A percentile compares a stretch with the other conserved stretches of the same genome.
phyloP scores from a whole-genome alignment of 2,329 filamentous ascomycete genomes.

The Coniella lustricola region DNA sequence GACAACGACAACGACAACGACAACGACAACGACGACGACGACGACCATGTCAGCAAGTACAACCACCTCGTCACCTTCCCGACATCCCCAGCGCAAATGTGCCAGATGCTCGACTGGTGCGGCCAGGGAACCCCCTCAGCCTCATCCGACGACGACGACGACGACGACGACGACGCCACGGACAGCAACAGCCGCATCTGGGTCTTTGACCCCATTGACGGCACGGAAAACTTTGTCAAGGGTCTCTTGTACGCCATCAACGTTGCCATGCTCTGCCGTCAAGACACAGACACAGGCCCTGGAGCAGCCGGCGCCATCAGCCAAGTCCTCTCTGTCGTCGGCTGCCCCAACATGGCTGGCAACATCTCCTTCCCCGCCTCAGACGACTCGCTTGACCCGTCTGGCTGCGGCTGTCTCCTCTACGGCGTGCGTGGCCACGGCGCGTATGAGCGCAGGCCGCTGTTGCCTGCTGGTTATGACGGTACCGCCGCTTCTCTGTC shows the following conservation, averaged over 20 bases:
- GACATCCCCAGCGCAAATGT: slow-evolving; percentile 37
- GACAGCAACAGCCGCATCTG: slow-evolving; percentile 39
- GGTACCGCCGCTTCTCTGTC: too few species aligned
- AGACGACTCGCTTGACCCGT: slow-evolving; percentile 38
- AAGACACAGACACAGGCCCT: too few species aligned
- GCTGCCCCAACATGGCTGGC: slow-evolving; percentile 31
- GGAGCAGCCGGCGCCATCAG: slow-evolving; percentile 25
- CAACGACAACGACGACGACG: too few species aligned
- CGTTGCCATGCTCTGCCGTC: slow-evolving; percentile 36
- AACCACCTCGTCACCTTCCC: slow-evolving; percentile 26
- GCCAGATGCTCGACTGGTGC: slow-evolving; percentile 47
- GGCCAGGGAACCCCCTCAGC: slow-evolving; percentile 32
- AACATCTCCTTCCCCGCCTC: slow-evolving; percentile 31
- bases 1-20: too few species aligned
- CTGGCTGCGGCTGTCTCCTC: slow-evolving; percentile 40
- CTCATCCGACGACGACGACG: slow-evolving; percentile 20
- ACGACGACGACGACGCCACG: slow-evolving; percentile 1
- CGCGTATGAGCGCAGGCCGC: slow-evolving; percentile 38
- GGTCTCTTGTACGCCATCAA: slow-evolving; percentile 53
- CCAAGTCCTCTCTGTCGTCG: slow-evolving; percentile 44
- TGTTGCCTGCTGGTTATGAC: too few species aligned
- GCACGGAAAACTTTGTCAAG: slow-evolving; percentile 49
- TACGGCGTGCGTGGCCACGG: slow-evolving; percentile 43
- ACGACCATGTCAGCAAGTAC: slow-evolving; percentile 10
- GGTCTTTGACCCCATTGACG: slow-evolving; percentile 57